A percentile compares a stretch with the other conserved stretches of the same genome.
These are phyloP conservation scores for Populus nigra DNA, from an alignment of 345 rosid genomes.

Conservation along the genomic window DNA sequence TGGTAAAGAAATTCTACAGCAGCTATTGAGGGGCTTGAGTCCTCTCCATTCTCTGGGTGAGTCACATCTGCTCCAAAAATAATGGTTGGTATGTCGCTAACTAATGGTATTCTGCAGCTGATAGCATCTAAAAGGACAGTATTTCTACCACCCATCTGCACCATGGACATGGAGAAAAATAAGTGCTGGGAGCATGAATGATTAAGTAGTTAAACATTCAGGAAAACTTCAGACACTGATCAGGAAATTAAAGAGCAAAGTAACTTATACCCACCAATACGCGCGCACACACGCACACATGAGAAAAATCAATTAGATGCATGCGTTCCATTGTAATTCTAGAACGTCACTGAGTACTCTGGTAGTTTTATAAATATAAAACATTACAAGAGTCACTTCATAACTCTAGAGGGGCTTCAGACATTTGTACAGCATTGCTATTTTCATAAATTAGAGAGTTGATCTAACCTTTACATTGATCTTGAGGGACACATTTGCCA, in stretches of 20 bases:
- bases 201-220: not conserved
- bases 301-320: not conserved
- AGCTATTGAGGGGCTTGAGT: slow-evolving; percentile 96
- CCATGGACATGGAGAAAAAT: slow-evolving; percentile 1
- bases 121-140: slow-evolving; percentile 95
- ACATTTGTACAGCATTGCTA: not conserved
- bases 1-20: slow-evolving; percentile 51
- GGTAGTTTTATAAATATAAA: not conserved
- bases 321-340: not conserved
- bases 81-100: slow-evolving; percentile 95
- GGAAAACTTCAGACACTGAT: not conserved
- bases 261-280: not conserved
- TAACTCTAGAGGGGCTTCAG: not conserved
- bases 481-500: slow-evolving; percentile 92
- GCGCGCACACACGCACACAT: not conserved
- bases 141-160: slow-evolving; percentile 99
- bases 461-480: slow-evolving; percentile 89
- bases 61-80: slow-evolving; percentile 99
- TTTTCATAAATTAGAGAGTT: not conserved
- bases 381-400: not conserved
- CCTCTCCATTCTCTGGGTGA: slow-evolving; percentile 99
- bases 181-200: not conserved
- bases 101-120: slow-evolving; percentile 94
- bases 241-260: not conserved
- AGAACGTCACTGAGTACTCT: not conserved